A percentile compares a stretch with the other conserved stretches of the same genome.
Evolutionary conservation across 1,139 yeast species (phyloP).

Genomic region (Blastobotrys apis): DNA sequence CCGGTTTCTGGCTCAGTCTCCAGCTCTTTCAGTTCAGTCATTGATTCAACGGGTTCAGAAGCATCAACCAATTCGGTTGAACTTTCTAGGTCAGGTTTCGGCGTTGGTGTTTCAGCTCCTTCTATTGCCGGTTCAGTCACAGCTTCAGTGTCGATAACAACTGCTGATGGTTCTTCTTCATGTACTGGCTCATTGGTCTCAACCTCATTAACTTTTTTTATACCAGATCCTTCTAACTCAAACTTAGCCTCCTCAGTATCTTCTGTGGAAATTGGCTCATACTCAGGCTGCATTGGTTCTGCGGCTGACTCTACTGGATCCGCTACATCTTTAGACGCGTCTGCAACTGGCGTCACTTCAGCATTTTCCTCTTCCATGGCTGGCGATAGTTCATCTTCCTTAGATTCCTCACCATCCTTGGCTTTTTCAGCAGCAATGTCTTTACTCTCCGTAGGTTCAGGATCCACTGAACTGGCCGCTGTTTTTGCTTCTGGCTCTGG

Average conservation of each 20-base stretch:
- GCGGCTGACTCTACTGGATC: not conserved
- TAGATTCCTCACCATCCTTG: not conserved
- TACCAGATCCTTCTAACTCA: not conserved
- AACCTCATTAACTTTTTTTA: not conserved
- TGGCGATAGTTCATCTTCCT: not conserved
- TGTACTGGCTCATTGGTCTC: not conserved
- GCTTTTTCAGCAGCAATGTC: not conserved
- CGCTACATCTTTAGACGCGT: not conserved
- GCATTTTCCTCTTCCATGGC: not conserved
- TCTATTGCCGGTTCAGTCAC: not conserved
- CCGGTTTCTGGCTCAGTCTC: not conserved
- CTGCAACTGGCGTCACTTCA: not conserved
- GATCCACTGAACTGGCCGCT: too few relatives aligned
- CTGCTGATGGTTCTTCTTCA: not conserved
- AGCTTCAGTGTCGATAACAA: not conserved
- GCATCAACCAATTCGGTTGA: too few relatives aligned
- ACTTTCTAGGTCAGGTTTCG: too few relatives aligned
- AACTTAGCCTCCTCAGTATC: slow-evolving; percentile 18
- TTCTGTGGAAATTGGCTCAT: not conserved
- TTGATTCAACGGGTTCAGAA: too few relatives aligned
- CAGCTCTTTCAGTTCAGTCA: too few relatives aligned
- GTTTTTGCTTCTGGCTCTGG: too few relatives aligned
- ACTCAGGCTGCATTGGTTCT: not conserved
- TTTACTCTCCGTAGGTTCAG: too few relatives aligned
- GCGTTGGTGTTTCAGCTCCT: too few relatives aligned